Percentiles rank a stretch among this genome's conserved stretches.
These are phyloP conservation scores for Phaffia tasmanica DNA, from an alignment of 768 basidiomycete species.

Conservation along the genomic window DNA sequence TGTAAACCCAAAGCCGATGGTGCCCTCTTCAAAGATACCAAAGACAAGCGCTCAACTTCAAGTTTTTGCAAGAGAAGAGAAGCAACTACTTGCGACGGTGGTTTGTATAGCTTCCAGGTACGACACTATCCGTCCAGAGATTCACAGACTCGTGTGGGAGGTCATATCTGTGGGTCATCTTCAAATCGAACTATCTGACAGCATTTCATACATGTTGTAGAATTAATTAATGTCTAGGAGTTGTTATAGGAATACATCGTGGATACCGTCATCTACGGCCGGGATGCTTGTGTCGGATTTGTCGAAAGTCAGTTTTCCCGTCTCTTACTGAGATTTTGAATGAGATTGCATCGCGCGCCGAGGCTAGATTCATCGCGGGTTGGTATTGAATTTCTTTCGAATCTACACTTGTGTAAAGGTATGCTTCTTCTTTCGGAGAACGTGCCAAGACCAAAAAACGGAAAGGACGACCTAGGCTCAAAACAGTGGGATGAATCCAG, in stretches of 20 bases:
- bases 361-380: too few species aligned
- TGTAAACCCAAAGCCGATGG: constrained; percentile 22
- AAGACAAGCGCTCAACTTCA: constrained; percentile 24
- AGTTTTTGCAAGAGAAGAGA: constrained; percentile 26
- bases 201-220: background rate
- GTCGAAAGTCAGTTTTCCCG: constrained; percentile 22
- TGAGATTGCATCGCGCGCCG: background rate
- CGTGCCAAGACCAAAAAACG: constrained; percentile 24
- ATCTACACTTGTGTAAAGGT: background rate
- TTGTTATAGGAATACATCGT: constrained; percentile 18
- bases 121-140: constrained; percentile 18
- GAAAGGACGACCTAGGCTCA: constrained; percentile 6
- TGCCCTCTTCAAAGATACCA: constrained; percentile 25
- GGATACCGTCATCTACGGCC: constrained; percentile 26
- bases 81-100: constrained; percentile 27
- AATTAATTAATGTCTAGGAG: too few species aligned
- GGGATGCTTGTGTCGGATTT: constrained; percentile 27
- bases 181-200: background rate
- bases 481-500: background rate
- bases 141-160: constrained; percentile 26
- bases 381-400: too few species aligned
- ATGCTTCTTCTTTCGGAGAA: constrained; percentile 29
- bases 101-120: constrained; percentile 26
- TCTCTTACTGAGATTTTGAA: background rate
- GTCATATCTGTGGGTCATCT: constrained; percentile 18